These are phyloP conservation scores for Boletus rubroflammeus DNA, from an alignment of 768 basidiomycete species.

Conservation along the genomic window DNA sequence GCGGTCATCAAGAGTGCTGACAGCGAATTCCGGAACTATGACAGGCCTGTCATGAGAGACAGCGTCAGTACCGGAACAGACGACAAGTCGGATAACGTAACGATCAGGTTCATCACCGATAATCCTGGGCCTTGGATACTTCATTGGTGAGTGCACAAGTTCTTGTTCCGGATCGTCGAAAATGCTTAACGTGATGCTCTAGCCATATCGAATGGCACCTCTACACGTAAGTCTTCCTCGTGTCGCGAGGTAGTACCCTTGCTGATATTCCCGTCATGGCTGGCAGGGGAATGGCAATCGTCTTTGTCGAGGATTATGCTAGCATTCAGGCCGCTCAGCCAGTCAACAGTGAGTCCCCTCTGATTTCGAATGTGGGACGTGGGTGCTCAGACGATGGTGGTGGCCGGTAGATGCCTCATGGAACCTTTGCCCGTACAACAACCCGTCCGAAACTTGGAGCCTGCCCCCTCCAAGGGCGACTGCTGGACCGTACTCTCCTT, in stretches of 20 bases:
- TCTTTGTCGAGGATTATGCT: constrained; percentile 11
- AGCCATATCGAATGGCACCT: constrained; percentile 31
- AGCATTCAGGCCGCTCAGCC: neutral
- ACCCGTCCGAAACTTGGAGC: constrained; percentile 5
- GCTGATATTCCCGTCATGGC: neutral
- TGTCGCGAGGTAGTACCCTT: neutral
- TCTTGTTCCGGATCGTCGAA: neutral
- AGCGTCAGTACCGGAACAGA: constrained; percentile 36
- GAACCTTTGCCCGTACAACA: constrained; percentile 5
- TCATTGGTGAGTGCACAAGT: constrained; percentile 29
- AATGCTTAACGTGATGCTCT: neutral
- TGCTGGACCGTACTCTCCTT: constrained; percentile 5
- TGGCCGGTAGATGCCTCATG: neutral
- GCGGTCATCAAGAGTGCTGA: constrained; percentile 42
- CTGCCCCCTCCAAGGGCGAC: constrained; percentile 6
- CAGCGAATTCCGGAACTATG: constrained; percentile 34
- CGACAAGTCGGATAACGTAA: constrained; percentile 38
- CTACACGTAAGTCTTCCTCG: constrained; percentile 9
- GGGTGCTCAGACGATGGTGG: neutral
- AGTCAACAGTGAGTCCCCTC: neutral
- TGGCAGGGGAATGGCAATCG: constrained; percentile 12
- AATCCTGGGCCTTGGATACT: constrained; percentile 64
- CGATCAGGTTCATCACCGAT: constrained; percentile 61
- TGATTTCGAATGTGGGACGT: neutral
- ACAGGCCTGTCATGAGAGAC: constrained; percentile 52